Evolutionary conservation across 164 flowering plant species (phyloP), one percentile per base, ranked within the genome.

Genomic region (Liquidambar formosana): DNA sequence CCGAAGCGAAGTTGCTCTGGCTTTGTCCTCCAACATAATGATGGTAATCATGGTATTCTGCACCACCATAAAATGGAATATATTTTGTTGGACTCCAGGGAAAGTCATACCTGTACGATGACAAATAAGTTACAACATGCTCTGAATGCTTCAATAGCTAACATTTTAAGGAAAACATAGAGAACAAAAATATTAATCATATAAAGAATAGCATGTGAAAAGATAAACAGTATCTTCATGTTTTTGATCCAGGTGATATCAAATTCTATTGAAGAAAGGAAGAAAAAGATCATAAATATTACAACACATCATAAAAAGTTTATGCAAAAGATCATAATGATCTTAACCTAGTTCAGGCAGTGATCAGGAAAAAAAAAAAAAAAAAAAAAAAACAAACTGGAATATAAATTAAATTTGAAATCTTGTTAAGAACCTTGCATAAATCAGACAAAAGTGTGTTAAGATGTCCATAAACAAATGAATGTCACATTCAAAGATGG

Each of bases 1-100:
- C 91, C 13, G 97, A 91, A 65, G 94, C 93, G 64, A 91, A 91
- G 77, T 91, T 91, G 81, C 97, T 94, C 53, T 92, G 97, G 83
- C 97, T 94, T 73, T 79, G 90, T 53, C 96, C 97, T 45, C 99
- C 99, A 72, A 94, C 97, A 75, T 86, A 94, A 72, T 94, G 99
- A 75, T 94, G 97, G 82, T 92, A 94, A 68, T 94, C 97, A 85
- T 94, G 97, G 80, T 94, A 79, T 67, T 92, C 97, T 22, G 99
- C 86, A 48, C 99, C 99, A 51, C 99, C 97, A 74, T 94, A 94
- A 77, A 94, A 92, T 33, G 99, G 99, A 53, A 94, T 91, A 60
- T 74, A 91, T 73, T 91, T 91, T 63, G 96, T 85, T 26, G 80
- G 89, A 71, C 70, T 82, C 89, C 92, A 90, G n/a, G 99, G 97